Evolutionary conservation across 106 monocot genomes (phyloP).

Genomic region (Hemerocallis citrina): DNA sequence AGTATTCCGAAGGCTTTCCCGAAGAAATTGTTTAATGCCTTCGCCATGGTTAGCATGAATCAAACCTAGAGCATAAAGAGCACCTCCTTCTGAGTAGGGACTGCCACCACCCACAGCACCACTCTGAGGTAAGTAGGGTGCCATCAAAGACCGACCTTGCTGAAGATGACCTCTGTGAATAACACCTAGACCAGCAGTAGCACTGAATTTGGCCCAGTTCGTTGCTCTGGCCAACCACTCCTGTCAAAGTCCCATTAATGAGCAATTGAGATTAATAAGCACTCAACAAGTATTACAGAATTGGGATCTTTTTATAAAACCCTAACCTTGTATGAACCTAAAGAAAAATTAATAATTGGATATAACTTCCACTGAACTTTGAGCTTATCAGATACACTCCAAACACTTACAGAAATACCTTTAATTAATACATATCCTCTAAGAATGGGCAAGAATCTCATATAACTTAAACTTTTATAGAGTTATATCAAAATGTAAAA

Average conservation of each 20-base stretch:
- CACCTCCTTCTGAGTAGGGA: conserved; percentile 99
- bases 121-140: conserved; percentile 97
- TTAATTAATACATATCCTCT: too few relatives aligned
- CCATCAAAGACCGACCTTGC: conserved; percentile 97
- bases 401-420: too few relatives aligned
- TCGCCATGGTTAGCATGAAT: conserved; percentile 99
- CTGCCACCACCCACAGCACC: conserved; percentile 82
- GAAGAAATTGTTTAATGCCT: conserved; percentile 95
- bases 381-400: too few relatives aligned
- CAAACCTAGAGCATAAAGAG: conserved; percentile 93
- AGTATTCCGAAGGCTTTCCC: conserved; percentile 85
- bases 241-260: conserved; percentile 19
- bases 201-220: conserved; percentile 99
- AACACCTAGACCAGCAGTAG: conserved; percentile 96
- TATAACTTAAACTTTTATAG: too few relatives aligned
- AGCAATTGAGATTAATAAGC: conserved; percentile 6
- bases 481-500: too few relatives aligned
- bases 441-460: too few relatives aligned
- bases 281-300: neutral
- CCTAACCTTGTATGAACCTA: too few relatives aligned
- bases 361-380: too few relatives aligned
- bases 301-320: neutral
- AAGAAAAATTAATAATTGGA: too few relatives aligned
- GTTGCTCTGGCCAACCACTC: conserved; percentile 99
- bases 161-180: conserved; percentile 97